Conservation (phyloP, 176 grass and related monocot species). For the Juncus effusus region DNA sequence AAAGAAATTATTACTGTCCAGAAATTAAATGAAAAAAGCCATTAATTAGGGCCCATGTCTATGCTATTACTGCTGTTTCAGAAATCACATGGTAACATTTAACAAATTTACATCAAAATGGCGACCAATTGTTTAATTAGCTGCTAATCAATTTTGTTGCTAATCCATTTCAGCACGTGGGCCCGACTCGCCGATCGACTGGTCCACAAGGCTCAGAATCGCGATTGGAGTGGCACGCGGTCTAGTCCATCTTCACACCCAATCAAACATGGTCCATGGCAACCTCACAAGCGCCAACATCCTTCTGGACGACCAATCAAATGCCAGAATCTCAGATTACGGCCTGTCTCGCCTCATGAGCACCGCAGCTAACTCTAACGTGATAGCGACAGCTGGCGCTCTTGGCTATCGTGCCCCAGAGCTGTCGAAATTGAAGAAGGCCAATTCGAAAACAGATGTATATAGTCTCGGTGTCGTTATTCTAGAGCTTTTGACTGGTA, state of each 20-base stretch:
- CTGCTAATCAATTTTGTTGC: background rate
- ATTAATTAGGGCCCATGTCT: background rate
- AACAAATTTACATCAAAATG: no score
- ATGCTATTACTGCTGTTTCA: no score
- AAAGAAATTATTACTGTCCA: no score
- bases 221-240: slow-evolving; percentile 53
- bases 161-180: slow-evolving; percentile 44
- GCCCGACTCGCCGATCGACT: slow-evolving; percentile 53
- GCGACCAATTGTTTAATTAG: background rate
- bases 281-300: slow-evolving; percentile 88
- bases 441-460: slow-evolving; percentile 86
- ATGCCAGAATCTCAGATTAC: slow-evolving; percentile 67
- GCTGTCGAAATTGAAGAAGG: slow-evolving; percentile 90
- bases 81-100: no score
- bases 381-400: slow-evolving; percentile 53
- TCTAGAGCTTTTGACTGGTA: slow-evolving; percentile 90
- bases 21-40: no score
- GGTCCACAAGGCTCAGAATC: slow-evolving; percentile 83
- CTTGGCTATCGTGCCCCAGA: slow-evolving; percentile 87
- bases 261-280: slow-evolving; percentile 71
- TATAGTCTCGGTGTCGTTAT: slow-evolving; percentile 86
- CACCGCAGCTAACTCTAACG: slow-evolving; percentile 62
- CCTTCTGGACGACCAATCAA: slow-evolving; percentile 63
- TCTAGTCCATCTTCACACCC: slow-evolving; percentile 64
- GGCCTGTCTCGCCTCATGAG: slow-evolving; percentile 85